These are phyloP conservation scores for Phytomonas sp. DNA, from an alignment of 208 protist species.

Conservation along the genomic window DNA sequence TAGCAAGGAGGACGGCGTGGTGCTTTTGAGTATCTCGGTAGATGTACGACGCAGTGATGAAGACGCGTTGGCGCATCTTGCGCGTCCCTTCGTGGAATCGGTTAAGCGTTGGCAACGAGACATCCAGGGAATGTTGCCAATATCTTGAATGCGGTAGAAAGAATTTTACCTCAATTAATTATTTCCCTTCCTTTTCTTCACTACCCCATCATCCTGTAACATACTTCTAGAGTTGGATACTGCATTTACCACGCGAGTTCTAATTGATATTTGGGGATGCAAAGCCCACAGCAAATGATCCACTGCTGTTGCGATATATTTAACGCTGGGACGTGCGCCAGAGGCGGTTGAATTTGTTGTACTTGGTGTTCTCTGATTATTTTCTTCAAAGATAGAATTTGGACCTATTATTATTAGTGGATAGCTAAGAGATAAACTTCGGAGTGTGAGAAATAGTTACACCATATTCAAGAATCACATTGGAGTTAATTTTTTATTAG, in stretches of 20 bases:
- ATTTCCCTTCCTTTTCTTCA: neutral
- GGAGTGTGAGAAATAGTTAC: neutral
- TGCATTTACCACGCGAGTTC: neutral
- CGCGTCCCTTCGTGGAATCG: slow-evolving; percentile 40
- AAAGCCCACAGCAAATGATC: neutral
- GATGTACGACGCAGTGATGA: slow-evolving; percentile 45
- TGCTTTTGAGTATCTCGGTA: slow-evolving; percentile 65
- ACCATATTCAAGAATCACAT: neutral
- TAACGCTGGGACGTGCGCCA: neutral
- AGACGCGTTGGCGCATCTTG: slow-evolving; percentile 31
- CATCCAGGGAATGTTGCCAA: slow-evolving; percentile 12
- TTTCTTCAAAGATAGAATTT: neutral
- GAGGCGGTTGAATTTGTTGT: neutral
- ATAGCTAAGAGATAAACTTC: neutral
- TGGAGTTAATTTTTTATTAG: neutral
- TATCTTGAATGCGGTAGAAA: neutral
- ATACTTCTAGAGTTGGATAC: neutral
- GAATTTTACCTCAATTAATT: neutral
- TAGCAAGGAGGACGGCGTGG: slow-evolving; percentile 42
- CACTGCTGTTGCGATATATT: neutral
- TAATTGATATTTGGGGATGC: neutral
- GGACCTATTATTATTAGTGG: neutral
- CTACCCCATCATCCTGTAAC: neutral
- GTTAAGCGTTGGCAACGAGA: slow-evolving; percentile 28
- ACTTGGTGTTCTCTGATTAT: neutral